Evolutionary conservation across 73 alveolate species (phyloP), one percentile per base, ranked within the genome.

Genomic region (Uronychia binucleata): DNA sequence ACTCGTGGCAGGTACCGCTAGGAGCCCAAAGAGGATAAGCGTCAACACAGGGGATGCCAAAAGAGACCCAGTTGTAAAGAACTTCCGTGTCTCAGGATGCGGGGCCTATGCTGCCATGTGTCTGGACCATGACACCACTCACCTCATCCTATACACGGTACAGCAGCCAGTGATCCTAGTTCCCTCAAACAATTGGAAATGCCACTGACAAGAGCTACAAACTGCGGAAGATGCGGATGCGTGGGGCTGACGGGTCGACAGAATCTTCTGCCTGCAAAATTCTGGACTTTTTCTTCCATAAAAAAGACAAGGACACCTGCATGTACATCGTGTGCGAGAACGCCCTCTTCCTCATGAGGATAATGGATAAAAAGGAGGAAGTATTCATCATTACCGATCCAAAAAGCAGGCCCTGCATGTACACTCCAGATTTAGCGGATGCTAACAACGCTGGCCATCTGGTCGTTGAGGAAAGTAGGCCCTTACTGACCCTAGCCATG

Each of bases 21-120:
- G 86, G 84, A 58, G 60, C 82, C 35, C 85, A 77, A 28, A 89
- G 85, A 85, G 89, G 26, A 67, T 67, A 13, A 13, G 31, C 5
- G 29, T 67, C 1, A 26, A 13, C 31, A 26, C 31, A 67, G 5
- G 14, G 26, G 78, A 67, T 13, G 78, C 31, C 5, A 67, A 30
- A 26, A 67, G 26, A 26, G 29, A 28, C 33, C 77, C 31, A n/a
- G 59, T 58, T 5, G 57, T 79, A 75, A 57, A 79, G 29, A 46
- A 29, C 28, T 34, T 79, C 30, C 59, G 28, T 25, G 77, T 79
- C 8, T 79, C 86, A 25, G 57, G 59, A 34, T 34, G 77, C 25
- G 86, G 86, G 58, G 46, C 27, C 0, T 79, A 79, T 57, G 30
- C 57, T 79, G 86, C 75, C 13, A 78, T 79, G 5, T 46, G 67